These are phyloP conservation scores for Berkeleyomyces rouxiae DNA, from an alignment of 2,329 filamentous ascomycete genomes.

Conservation along the genomic window DNA sequence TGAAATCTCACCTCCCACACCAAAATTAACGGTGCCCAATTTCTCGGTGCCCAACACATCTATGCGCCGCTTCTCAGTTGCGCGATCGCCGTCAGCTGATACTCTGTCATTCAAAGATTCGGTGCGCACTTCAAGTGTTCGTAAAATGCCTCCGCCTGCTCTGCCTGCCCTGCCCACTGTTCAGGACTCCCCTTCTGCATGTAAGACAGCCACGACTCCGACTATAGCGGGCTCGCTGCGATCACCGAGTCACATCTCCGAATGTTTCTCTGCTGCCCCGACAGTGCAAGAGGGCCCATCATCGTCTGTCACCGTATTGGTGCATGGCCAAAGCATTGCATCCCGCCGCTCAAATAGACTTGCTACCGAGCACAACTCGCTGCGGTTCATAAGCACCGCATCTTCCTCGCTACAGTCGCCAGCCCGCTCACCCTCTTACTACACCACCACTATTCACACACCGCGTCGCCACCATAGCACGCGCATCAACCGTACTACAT, in stretches of 20 bases:
- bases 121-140: not conserved
- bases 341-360: conserved; percentile 2
- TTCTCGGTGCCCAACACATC: conserved; percentile 12
- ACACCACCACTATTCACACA: not conserved
- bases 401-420: not conserved
- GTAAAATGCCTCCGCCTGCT: conserved; percentile 8
- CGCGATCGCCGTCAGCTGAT: conserved; percentile 8
- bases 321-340: not conserved
- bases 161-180: conserved; percentile 6
- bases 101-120: conserved; percentile 9
- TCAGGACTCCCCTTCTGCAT: conserved; percentile 2
- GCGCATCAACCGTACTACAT: not conserved
- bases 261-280: not conserved
- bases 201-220: not conserved
- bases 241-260: not conserved
- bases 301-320: not conserved
- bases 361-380: not conserved
- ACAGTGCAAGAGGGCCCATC: not conserved
- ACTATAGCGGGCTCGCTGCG: not conserved
- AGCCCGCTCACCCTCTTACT: not conserved
- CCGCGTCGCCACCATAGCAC: conserved; percentile 7
- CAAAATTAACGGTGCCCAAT: conserved; percentile 3
- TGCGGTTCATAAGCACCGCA: not conserved
- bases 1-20: not conserved
- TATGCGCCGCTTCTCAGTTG: conserved; percentile 7